Percentiles rank a stretch among this genome's conserved stretches.
Evolutionary conservation across 768 basidiomycete genomes (phyloP).

Genomic region (Zangia roseola): DNA sequence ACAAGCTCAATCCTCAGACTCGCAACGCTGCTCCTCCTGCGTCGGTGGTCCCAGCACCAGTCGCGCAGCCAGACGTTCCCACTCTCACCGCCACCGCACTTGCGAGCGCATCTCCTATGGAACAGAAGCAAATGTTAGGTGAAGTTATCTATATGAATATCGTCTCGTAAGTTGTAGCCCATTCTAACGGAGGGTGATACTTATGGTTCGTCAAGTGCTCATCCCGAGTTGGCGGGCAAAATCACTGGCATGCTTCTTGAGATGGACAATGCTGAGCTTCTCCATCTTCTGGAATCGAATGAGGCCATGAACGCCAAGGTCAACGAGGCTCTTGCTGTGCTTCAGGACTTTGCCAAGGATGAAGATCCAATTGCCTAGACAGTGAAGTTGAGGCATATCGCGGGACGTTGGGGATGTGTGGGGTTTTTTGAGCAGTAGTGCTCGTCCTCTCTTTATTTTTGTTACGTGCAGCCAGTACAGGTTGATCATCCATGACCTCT

Average conservation of each 20-base stretch:
- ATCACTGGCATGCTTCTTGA: slow-evolving; percentile 98
- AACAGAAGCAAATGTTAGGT: slow-evolving; percentile 99
- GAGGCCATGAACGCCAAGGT: slow-evolving; percentile 90
- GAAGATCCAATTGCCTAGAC: slow-evolving; percentile 16
- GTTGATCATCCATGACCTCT: slow-evolving; percentile 39
- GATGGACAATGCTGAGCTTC: slow-evolving; percentile 95
- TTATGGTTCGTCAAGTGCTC: slow-evolving; percentile 45
- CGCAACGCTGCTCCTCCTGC: slow-evolving; percentile 36
- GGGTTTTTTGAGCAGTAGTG: slow-evolving; percentile 38
- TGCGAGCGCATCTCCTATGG: slow-evolving; percentile 59
- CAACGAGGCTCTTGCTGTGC: slow-evolving; percentile 83
- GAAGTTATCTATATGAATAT: slow-evolving; percentile 96
- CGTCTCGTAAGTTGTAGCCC: slow-evolving; percentile 50
- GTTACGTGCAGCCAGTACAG: slow-evolving; percentile 33
- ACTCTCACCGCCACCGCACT: slow-evolving; percentile 62
- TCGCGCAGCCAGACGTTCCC: slow-evolving; percentile 50
- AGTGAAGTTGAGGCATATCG: neutral
- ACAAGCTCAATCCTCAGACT: slow-evolving; percentile 36
- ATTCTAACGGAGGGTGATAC: neutral
- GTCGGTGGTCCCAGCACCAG: slow-evolving; percentile 34
- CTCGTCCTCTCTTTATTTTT: slow-evolving; percentile 51
- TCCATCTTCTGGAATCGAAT: slow-evolving; percentile 80
- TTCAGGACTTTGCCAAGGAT: slow-evolving; percentile 76
- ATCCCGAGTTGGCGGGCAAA: slow-evolving; percentile 96
- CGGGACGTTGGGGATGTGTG: slow-evolving; percentile 10